Evolutionary conservation across 1,139 yeast genomes (phyloP), one percentile per base, ranked within the genome.

Genomic region (Pneumocystis murina): DNA sequence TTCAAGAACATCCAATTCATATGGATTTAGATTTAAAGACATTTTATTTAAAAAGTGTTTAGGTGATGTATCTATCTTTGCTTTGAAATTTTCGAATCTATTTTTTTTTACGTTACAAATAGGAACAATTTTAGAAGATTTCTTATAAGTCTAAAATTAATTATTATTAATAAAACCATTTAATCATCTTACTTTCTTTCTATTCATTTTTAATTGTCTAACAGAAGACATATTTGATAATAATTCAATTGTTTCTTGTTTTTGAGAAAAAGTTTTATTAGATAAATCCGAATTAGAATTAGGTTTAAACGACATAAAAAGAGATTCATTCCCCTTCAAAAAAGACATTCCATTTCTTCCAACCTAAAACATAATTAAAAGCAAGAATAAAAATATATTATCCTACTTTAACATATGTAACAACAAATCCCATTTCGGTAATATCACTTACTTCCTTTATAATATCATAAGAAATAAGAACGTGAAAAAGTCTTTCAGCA

Each of bases 401-500:
- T 48, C 14, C 28, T 0, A 79, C 70, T 68, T 78, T 78, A 4
- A 89, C 82, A 70, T 90, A 91, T 65, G 87, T 85, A 5, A 86
- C 78, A 0, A 95, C 88, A 76, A 86, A 90, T 0, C 96, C 94
- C n/a, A 84, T 82, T 24, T 79, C 80, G 68, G 83, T 86, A 80
- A 68, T 81, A 6, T 85, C 78, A 12, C 88, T 82, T 71, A 85
- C 86, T 72, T 91, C 97, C 64, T 79, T 79, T 48, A 92, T 74
- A 38, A 85, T 80, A n/a, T 82, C 82, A 67, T 84, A 84, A 38
- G 87, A 81, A 20, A 88, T 79, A 68, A 92, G 75, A 68, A 85
- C 86, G 70, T 88, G 90, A 68, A 90, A 86, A 7, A 92, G 82
- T 67, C 97, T 77, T 72, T 90, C 96, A 35, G 87, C 79, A 57